Evolutionary conservation across 495 filamentous ascomycete species (phyloP).

Genomic region (Aspergillus sclerotioniger): DNA sequence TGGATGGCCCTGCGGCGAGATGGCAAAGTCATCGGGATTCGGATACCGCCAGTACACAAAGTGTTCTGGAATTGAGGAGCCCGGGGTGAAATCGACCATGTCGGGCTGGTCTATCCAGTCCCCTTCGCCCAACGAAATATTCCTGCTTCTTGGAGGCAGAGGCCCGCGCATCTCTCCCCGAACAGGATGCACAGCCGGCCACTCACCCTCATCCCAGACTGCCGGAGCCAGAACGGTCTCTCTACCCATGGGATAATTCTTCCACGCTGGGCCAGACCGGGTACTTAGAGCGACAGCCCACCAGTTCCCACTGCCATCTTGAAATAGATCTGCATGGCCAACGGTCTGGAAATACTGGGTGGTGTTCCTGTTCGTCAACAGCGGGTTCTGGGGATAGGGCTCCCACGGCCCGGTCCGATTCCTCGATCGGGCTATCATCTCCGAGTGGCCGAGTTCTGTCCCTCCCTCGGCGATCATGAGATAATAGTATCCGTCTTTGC

Average conservation of each 20-base stretch:
- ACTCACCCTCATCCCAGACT: conserved; percentile 40
- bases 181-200: conserved; percentile 32
- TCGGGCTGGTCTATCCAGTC: conserved; percentile 17
- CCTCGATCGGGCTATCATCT: conserved; percentile 53
- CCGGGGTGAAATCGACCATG: conserved; percentile 18
- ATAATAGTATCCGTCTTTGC: conserved; percentile 62
- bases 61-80: conserved; percentile 15
- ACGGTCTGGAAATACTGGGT: conserved; percentile 35
- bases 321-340: conserved; percentile 38
- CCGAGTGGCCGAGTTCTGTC: conserved; percentile 52
- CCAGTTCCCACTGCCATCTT: conserved; percentile 52
- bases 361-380: conserved; percentile 53
- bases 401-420: conserved; percentile 53
- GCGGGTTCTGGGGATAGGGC: conserved; percentile 50
- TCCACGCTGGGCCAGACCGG: conserved; percentile 24
- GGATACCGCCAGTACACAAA: conserved; percentile 21
- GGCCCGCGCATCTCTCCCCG: conserved; percentile 13
- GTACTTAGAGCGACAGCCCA: conserved; percentile 53
- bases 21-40: conserved; percentile 4
- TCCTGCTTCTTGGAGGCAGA: conserved; percentile 1
- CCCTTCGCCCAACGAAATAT: conserved; percentile 5
- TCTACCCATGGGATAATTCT: conserved; percentile 59
- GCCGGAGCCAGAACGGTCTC: conserved; percentile 57
- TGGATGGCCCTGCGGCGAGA: conserved; percentile 17
- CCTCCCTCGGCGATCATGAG: conserved; percentile 62